Conservation (phyloP, 805 yeast species). For the Metschnikowia gruessii region DNA sequence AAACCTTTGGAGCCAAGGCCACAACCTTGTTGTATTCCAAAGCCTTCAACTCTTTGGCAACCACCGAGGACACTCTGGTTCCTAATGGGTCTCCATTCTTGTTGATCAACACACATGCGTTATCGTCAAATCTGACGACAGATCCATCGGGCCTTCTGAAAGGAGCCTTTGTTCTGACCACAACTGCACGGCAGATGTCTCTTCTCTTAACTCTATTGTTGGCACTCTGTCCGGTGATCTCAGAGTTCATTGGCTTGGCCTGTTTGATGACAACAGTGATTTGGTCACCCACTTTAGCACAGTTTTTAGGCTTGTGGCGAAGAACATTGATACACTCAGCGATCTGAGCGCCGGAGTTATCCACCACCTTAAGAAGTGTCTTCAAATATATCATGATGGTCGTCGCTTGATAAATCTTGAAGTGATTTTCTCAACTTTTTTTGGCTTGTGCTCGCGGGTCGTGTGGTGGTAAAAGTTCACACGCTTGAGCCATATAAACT, state of each 20-base stretch:
- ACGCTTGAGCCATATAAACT: background rate
- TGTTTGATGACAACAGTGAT: conserved; percentile 92
- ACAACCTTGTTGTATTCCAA: conserved; percentile 82
- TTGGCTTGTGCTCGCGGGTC: conserved; percentile 9
- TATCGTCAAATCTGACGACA: conserved; percentile 84
- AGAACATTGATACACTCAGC: conserved; percentile 96
- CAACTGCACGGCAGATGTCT: conserved; percentile 92
- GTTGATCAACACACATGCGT: conserved; percentile 93
- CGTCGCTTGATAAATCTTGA: background rate
- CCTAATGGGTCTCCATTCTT: conserved; percentile 94
- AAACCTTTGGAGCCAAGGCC: conserved; percentile 77
- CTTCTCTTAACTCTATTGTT: conserved; percentile 87
- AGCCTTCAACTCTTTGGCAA: conserved; percentile 85
- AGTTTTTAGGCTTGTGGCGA: conserved; percentile 80
- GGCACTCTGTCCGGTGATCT: conserved; percentile 69
- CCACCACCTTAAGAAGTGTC: conserved; percentile 84
- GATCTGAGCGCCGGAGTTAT: conserved; percentile 91
- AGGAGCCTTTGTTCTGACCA: conserved; percentile 85
- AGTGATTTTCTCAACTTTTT: conserved; percentile 5
- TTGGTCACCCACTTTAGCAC: conserved; percentile 85
- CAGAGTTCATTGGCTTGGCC: conserved; percentile 73
- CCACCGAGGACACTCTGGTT: conserved; percentile 85
- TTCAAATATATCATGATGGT: conserved; percentile 78
- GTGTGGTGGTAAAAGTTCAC: conserved; percentile 8
- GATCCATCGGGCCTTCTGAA: conserved; percentile 84